Base-by-base conservation (phyloP, 208 protist genomes). In the Plasmodiophora brassicae region DNA sequence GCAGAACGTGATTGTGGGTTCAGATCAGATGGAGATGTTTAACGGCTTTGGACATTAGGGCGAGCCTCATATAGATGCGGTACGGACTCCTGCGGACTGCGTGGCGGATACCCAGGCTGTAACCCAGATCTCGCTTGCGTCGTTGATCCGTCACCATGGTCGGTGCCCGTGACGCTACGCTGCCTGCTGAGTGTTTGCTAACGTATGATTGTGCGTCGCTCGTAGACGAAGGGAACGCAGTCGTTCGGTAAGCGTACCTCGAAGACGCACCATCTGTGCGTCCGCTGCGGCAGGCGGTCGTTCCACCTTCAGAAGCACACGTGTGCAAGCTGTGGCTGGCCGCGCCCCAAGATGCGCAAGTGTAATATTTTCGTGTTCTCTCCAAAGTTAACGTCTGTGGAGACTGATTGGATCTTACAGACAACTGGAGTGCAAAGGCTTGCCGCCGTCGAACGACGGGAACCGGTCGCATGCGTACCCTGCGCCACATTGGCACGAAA, bases 291-390 rank as follows among this genome's bases (percentile, higher is more conserved):
- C 44, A 46, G 83, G 0, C 87, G 91, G 25, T 84, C 90, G 1
- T 94, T 92, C 57, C 92, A 94, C 89, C 28, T 88, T 1, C 92
- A 93, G 60, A 92, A 94, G 45, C 20, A 53, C 25, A 46, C 32
- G 25, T 94, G 92, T 85, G 36, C 91, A 38, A 93, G 92, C 28
- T 94, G 92, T 71, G 92, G 83, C 10, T 94, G 89, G 46, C 92
- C 92, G 0, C 32, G 50, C 14, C n/a, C 89, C 1, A 92, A 92
- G n/a, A 87, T 94, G 72, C 25, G 92, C 5, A 90, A 91, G 44
- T 94, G 92, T 94, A 90, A 60, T 8, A 60, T 60, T 60, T 60
- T 60, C n/a, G 20, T 60, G 50, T n/a, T n/a, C 50, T n/a, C 22
- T 60, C 50, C 50, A n/a, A n/a, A 60, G 20, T 60, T 60, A n/a